phyloP scores from a whole-genome alignment of 768 basidiomycete species.

The Gelatoporia subvermispora region DNA sequence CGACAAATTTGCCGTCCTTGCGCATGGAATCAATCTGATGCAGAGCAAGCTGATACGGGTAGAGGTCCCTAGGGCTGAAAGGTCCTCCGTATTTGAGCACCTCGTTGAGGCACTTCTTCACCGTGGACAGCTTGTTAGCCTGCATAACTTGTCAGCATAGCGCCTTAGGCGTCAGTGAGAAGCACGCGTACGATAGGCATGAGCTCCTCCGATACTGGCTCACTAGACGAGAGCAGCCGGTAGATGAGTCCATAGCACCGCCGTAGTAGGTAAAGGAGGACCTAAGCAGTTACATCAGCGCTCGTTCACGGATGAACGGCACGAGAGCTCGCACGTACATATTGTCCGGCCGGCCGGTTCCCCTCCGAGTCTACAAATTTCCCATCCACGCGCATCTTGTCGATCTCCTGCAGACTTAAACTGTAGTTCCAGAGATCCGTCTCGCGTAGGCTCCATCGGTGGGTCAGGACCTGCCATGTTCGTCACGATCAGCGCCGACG shows the following conservation, averaged over 20 bases:
- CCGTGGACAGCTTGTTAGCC: conserved; percentile 95
- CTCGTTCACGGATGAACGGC: not conserved
- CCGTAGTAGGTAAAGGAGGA: conserved; percentile 85
- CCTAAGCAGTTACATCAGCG: conserved; percentile 41
- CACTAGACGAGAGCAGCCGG: conserved; percentile 85
- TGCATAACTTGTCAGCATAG: conserved; percentile 25
- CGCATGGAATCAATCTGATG: conserved; percentile 94
- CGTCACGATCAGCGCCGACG: not conserved
- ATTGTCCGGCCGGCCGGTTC: conserved; percentile 89
- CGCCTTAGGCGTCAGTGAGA: not conserved
- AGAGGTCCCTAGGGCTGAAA: conserved; percentile 86
- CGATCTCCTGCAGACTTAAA: conserved; percentile 89
- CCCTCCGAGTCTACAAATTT: conserved; percentile 96
- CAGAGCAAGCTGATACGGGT: conserved; percentile 94
- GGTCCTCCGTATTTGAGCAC: conserved; percentile 94
- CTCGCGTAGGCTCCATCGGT: conserved; percentile 95
- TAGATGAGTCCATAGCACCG: conserved; percentile 97
- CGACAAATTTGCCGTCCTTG: conserved; percentile 90
- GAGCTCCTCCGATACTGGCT: conserved; percentile 96
- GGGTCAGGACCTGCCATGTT: conserved; percentile 52
- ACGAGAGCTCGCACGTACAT: conserved; percentile 47
- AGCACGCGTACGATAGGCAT: conserved; percentile 80
- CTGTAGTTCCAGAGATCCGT: conserved; percentile 94
- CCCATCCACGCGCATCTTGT: conserved; percentile 94
- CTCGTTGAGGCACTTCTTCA: conserved; percentile 96